Evolutionary conservation across 352 stramenopile genomes (phyloP).

Genomic region (Phytophthora niederhauseri): DNA sequence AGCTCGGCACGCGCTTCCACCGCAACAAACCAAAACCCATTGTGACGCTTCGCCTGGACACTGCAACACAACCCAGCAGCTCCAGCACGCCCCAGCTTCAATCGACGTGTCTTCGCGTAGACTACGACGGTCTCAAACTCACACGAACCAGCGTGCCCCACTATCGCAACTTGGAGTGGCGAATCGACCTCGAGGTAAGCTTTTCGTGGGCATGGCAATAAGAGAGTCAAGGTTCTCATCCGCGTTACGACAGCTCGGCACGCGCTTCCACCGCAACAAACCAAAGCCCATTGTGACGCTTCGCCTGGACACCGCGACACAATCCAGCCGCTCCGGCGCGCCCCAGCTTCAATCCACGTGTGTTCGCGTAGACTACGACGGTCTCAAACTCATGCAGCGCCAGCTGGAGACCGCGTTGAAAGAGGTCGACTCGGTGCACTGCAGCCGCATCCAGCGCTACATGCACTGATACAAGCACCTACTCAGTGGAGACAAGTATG

Average conservation of each 20-base stretch:
- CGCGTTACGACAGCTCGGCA: conserved; percentile 49
- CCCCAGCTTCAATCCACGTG: conserved; percentile 45
- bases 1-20: conserved; percentile 71
- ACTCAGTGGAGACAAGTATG: not conserved
- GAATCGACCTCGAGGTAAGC: conserved; percentile 81
- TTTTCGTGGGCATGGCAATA: not conserved
- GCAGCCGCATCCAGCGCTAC: conserved; percentile 78
- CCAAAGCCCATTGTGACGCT: conserved; percentile 78
- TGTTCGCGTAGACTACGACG: conserved; percentile 67
- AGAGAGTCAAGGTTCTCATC: not conserved
- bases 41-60: conserved; percentile 72
- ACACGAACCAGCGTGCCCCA: conserved; percentile 51
- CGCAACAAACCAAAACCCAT: conserved; percentile 69
- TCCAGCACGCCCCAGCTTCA: conserved; percentile 29
- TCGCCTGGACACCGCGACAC: conserved; percentile 50
- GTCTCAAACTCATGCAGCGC: conserved; percentile 65
- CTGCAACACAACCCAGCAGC: conserved; percentile 27
- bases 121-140: conserved; percentile 68
- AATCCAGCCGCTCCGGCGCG: conserved; percentile 24
- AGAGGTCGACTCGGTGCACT: conserved; percentile 72
- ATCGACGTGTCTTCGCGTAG: conserved; percentile 61
- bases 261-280: conserved; percentile 62
- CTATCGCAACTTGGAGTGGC: conserved; percentile 77
- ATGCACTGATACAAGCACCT: conserved; percentile 42
- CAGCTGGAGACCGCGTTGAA: conserved; percentile 72